Evolutionary conservation across 2,329 filamentous ascomycete genomes (phyloP).

Genomic region (Aaosphaeria pasadenensis): DNA sequence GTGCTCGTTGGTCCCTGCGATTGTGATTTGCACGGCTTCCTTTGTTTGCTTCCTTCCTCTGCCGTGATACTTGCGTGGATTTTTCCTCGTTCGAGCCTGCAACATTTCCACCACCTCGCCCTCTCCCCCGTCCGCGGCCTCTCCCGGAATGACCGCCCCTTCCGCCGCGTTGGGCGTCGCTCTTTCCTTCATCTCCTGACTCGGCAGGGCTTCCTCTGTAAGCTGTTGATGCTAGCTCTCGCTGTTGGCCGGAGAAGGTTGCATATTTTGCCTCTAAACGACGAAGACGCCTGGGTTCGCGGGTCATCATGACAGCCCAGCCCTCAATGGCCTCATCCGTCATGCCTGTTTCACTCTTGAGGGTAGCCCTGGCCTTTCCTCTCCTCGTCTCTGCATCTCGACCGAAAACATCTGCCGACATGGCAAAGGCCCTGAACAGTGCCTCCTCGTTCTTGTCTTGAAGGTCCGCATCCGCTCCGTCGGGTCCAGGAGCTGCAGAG

Average conservation of each 20-base stretch:
- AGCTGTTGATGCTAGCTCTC: slow-evolving; percentile 61
- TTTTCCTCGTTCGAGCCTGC: slow-evolving; percentile 66
- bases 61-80: slow-evolving; percentile 67
- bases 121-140: slow-evolving; percentile 35
- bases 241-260: slow-evolving; percentile 65
- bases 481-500: slow-evolving; percentile 47
- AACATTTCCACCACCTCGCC: slow-evolving; percentile 50
- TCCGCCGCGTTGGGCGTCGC: slow-evolving; percentile 47
- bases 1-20: slow-evolving; percentile 66
- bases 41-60: slow-evolving; percentile 80
- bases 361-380: slow-evolving; percentile 56
- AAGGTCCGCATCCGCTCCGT: slow-evolving; percentile 57
- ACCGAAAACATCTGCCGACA: slow-evolving; percentile 63
- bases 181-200: slow-evolving; percentile 47
- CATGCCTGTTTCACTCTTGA: slow-evolving; percentile 80
- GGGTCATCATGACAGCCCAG: slow-evolving; percentile 81
- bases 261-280: slow-evolving; percentile 69
- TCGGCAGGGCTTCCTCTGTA: slow-evolving; percentile 53
- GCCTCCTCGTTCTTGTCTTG: slow-evolving; percentile 62
- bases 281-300: slow-evolving; percentile 67
- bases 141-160: slow-evolving; percentile 39
- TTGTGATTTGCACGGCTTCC: slow-evolving; percentile 82
- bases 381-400: slow-evolving; percentile 70
- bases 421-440: slow-evolving; percentile 70
- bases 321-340: slow-evolving; percentile 93